Base-by-base conservation (phyloP, 2,329 filamentous ascomycete species). In the Cordyceps cicadae region DNA sequence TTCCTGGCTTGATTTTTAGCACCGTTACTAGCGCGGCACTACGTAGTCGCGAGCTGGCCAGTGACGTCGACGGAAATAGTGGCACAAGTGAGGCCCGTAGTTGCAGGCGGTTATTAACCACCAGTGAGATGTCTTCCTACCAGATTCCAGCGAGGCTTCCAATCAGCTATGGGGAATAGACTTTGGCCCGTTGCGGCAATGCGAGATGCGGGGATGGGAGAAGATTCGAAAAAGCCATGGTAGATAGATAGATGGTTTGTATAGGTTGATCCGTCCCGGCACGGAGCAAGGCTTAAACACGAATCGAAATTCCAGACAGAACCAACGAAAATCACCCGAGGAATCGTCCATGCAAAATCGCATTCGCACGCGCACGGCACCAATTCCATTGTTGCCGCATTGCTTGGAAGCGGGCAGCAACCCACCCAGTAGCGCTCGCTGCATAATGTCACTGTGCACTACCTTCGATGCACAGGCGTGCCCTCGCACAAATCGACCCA, bases 331-430 rank as follows among this genome's bases (percentile, higher is more conserved):
- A 46, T 12, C n/a, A 14, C 15, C 29, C 29, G 50, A 43, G 37
- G n/a, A 43, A 29, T 55, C 37, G 37, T 12, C 37, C 43, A 34
- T 54, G 39, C 52, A 45, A 54, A 21, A 49, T 48, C 11, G 41
- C 54, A 39, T 39, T 34, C 7, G 14, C n/a, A 54, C 26, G 45
- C 54, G 54, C 54, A 17, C 43, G 37, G 48, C 54, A 57, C 54
- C 54, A 57, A 57, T 57, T 57, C 54, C 45, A 50, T 57, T 57
- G 54, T 57, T 29, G 43, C 12, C 15, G 54, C 21, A 29, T 45
- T 49, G 54, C 41, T 41, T 46, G 48, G 52, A 59, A 52, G 56
- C 56, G 34, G 48, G 43, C 43, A 32, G 43, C 43, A 32, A n/a
- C 43, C 43, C 29, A 29, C 19, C 43, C 45, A 43, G 12, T 21